These are phyloP conservation scores for Leccinum boreale DNA, from an alignment of 768 basidiomycete genomes.

Conservation along the genomic window DNA sequence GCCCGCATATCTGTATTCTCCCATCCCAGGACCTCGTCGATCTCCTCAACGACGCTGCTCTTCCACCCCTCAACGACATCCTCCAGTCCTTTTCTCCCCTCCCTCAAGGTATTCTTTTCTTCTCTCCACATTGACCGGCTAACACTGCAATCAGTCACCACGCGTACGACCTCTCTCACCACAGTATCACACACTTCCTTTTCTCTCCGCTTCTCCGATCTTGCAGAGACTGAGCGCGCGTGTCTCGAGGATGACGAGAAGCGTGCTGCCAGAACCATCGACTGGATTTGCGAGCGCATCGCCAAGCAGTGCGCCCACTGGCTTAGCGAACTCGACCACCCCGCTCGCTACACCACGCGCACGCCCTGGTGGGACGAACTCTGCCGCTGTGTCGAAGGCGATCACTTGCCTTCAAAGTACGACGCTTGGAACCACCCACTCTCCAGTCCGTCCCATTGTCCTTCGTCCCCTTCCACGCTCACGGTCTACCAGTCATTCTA, in stretches of 20 bases:
- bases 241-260: slow-evolving; percentile 77
- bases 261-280: slow-evolving; percentile 75
- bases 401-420: slow-evolving; percentile 62
- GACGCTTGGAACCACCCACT: slow-evolving; percentile 90
- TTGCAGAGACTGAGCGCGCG: slow-evolving; percentile 66
- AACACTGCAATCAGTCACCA: slow-evolving; percentile 54
- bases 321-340: slow-evolving; percentile 63
- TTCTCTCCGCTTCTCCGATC: slow-evolving; percentile 73
- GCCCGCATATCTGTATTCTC: slow-evolving; percentile 76
- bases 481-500: slow-evolving; percentile 57
- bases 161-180: slow-evolving; percentile 68
- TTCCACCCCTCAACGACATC: slow-evolving; percentile 70
- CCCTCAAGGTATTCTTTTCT: slow-evolving; percentile 57
- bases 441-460: slow-evolving; percentile 51
- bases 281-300: slow-evolving; percentile 82
- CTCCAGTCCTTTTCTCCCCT: slow-evolving; percentile 84
- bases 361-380: slow-evolving; percentile 92
- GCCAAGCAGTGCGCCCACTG: slow-evolving; percentile 59
- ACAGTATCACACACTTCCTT: slow-evolving; percentile 73
- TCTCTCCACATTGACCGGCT: slow-evolving; percentile 1
- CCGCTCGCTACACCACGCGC: slow-evolving; percentile 38
- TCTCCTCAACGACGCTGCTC: slow-evolving; percentile 51
- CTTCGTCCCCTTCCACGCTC: slow-evolving; percentile 11
- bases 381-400: slow-evolving; percentile 70
- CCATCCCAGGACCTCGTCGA: slow-evolving; percentile 67